Conservation (phyloP, 1,139 yeast genomes). For the Nakaseomyces nivariensis region DNA sequence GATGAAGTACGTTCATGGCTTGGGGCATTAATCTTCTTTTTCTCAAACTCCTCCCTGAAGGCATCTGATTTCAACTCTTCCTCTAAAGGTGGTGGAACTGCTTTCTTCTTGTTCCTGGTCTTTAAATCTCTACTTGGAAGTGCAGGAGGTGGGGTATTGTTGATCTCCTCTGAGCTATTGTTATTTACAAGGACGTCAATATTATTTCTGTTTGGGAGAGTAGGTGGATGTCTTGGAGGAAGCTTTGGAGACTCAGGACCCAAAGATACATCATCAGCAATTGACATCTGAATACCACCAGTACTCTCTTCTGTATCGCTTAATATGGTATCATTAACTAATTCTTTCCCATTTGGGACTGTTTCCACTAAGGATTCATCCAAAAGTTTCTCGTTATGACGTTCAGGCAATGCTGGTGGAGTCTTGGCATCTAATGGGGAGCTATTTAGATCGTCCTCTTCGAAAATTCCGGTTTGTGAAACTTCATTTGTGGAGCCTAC, state of each 20-base stretch:
- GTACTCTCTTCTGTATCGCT: neutral
- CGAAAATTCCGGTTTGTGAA: too few species aligned
- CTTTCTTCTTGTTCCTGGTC: slow-evolving; percentile 10
- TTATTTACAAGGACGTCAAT: neutral
- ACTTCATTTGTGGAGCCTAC: too few species aligned
- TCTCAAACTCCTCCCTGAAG: slow-evolving; percentile 18
- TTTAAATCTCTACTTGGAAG: neutral
- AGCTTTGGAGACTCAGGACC: slow-evolving; percentile 9
- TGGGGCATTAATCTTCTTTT: slow-evolving; percentile 5
- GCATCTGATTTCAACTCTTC: slow-evolving; percentile 24
- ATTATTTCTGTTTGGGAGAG: neutral
- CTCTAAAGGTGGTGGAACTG: slow-evolving; percentile 28
- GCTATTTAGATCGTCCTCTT: neutral
- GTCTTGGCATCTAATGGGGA: neutral
- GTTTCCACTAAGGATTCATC: neutral
- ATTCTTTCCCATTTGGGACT: neutral
- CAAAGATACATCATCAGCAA: neutral
- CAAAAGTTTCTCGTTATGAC: neutral
- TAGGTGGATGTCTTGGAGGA: slow-evolving; percentile 10
- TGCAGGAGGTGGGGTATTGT: neutral
- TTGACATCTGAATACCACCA: neutral
- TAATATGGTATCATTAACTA: neutral
- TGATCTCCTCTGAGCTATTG: neutral
- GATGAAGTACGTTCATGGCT: slow-evolving; percentile 6
- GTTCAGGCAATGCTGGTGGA: neutral